Conservation (phyloP, 108 stramenopile species). For the Cyclotella kingstonii region DNA sequence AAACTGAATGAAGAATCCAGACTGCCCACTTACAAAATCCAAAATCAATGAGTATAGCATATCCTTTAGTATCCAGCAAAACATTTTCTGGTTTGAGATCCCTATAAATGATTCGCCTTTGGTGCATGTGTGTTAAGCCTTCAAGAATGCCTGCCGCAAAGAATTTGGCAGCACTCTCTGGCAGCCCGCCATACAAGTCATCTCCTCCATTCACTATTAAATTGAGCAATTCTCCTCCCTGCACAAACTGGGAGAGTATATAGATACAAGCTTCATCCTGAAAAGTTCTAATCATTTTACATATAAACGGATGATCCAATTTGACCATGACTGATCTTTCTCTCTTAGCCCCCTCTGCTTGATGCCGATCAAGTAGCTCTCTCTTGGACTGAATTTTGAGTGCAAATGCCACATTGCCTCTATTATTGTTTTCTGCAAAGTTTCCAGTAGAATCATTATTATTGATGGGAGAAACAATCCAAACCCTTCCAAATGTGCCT, state of each 20-base stretch:
- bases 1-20: too few species aligned
- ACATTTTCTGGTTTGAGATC: conserved; percentile 97
- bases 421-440: too few species aligned
- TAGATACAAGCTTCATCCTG: conserved; percentile 80
- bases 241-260: conserved; percentile 46
- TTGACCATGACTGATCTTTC: conserved; percentile 93
- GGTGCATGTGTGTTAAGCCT: conserved; percentile 67
- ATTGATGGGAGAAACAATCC: conserved; percentile 67
- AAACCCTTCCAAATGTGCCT: conserved; percentile 94
- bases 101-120: conserved; percentile 86
- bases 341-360: conserved; percentile 89
- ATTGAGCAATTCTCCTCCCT: conserved; percentile 70
- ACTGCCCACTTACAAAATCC: conserved; percentile 80
- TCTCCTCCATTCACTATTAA: conserved; percentile 72
- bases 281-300: conserved; percentile 80
- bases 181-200: conserved; percentile 63
- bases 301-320: conserved; percentile 91
- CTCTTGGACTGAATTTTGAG: conserved; percentile 92
- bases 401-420: conserved; percentile 87
- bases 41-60: conserved; percentile 88
- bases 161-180: conserved; percentile 62
- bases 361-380: conserved; percentile 75
- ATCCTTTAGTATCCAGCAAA: conserved; percentile 84
- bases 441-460: too few species aligned
- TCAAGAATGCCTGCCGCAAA: conserved; percentile 72